These are phyloP conservation scores for Candida krabiensis DNA, from an alignment of 805 yeast species.

Conservation along the genomic window DNA sequence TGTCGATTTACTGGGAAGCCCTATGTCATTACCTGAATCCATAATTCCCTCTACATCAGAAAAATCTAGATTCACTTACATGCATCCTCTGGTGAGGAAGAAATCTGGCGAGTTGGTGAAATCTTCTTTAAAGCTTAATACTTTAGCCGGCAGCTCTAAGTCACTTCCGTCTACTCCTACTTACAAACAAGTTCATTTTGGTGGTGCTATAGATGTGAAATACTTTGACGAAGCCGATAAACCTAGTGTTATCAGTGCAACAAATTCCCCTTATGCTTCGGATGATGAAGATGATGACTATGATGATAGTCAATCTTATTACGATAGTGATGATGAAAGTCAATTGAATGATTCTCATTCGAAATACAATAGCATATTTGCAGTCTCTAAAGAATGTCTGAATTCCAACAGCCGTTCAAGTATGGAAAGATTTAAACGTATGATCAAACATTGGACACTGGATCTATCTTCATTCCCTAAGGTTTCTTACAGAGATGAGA, in stretches of 20 bases:
- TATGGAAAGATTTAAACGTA: slow-evolving; percentile 19
- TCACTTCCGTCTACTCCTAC: slow-evolving; percentile 59
- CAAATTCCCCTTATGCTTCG: slow-evolving; percentile 53
- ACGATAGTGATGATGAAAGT: slow-evolving; percentile 15
- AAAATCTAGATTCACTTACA: slow-evolving; percentile 12
- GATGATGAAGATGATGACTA: slow-evolving; percentile 33
- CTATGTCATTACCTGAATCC: slow-evolving; percentile 12
- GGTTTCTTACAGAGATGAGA: slow-evolving; percentile 43
- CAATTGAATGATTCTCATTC: slow-evolving; percentile 12
- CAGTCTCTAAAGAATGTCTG: slow-evolving; percentile 20
- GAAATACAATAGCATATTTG: slow-evolving; percentile 12
- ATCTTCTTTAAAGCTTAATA: slow-evolving; percentile 58
- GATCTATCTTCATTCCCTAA: slow-evolving; percentile 42
- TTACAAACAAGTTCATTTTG: slow-evolving; percentile 80
- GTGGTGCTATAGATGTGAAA: slow-evolving; percentile 68
- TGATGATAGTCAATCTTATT: slow-evolving; percentile 27
- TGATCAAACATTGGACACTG: slow-evolving; percentile 44
- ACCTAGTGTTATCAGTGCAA: slow-evolving; percentile 75
- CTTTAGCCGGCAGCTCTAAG: slow-evolving; percentile 23
- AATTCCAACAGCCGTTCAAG: slow-evolving; percentile 14
- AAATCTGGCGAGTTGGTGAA: slow-evolving; percentile 88
- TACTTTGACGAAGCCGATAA: slow-evolving; percentile 72
- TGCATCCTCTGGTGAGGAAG: slow-evolving; percentile 60
- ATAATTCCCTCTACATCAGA: neutral
- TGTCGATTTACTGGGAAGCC: slow-evolving; percentile 8